phyloP scores from a whole-genome alignment of 345 rosid genomes.

The Eucalyptus regnans region DNA sequence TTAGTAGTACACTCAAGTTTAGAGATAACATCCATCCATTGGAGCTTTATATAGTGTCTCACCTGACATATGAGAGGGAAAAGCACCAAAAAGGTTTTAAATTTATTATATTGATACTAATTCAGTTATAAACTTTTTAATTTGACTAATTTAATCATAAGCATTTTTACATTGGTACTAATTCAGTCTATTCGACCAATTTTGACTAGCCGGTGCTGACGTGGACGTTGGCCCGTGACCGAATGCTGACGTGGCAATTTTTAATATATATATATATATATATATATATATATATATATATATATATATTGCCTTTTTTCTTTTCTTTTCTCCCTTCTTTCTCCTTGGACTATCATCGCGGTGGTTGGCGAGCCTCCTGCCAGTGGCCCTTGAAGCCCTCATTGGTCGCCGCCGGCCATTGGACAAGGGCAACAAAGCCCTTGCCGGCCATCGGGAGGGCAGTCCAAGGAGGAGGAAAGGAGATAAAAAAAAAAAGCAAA shows the following conservation, averaged over 20 bases:
- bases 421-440: rapidly evolving
- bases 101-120: rapidly evolving
- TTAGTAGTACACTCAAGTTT: background rate
- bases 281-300: too few relatives aligned
- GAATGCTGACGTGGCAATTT: rapidly evolving
- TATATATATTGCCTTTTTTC: too few relatives aligned
- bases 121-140: rapidly evolving
- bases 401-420: rapidly evolving
- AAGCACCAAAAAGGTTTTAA: rapidly evolving
- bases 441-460: rapidly evolving
- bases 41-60: too few relatives aligned
- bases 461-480: too few relatives aligned
- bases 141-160: rapidly evolving
- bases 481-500: too few relatives aligned
- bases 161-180: rapidly evolving
- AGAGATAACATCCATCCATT: background rate
- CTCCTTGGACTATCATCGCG: rapidly evolving
- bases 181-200: rapidly evolving
- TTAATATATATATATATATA: too few relatives aligned
- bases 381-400: too few relatives aligned
- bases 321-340: too few relatives aligned
- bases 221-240: rapidly evolving
- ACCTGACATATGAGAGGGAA: background rate
- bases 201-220: rapidly evolving
- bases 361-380: rapidly evolving